Conservation (phyloP, 352 stramenopile species). For the Pythium vanterpoolii region DNA sequence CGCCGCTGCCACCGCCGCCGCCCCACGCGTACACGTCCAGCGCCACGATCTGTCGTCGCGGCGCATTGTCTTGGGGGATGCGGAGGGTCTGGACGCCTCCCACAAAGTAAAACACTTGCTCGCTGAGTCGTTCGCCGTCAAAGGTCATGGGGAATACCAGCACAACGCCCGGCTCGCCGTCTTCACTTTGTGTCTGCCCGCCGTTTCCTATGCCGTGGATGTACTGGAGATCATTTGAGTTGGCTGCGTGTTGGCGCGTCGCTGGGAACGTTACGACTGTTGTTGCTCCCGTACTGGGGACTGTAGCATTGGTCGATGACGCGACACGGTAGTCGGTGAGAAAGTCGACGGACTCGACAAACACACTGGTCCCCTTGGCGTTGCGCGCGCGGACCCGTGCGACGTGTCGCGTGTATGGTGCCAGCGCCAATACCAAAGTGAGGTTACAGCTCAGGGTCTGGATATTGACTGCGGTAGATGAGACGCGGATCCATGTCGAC, state of each 20-base stretch:
- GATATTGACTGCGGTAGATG: not conserved
- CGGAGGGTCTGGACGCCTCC: constrained; percentile 25
- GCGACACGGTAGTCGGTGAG: constrained; percentile 31
- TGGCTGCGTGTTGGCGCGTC: constrained; percentile 30
- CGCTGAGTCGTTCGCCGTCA: constrained; percentile 33
- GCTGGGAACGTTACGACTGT: constrained; percentile 18
- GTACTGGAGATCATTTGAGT: constrained; percentile 58
- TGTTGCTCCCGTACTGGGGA: not conserved
- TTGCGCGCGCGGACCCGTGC: constrained; percentile 39
- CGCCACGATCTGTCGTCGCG: constrained; percentile 44
- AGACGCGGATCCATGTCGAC: constrained; percentile 39
- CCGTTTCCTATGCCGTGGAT: constrained; percentile 49
- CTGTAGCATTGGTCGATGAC: not conserved
- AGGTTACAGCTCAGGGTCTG: constrained; percentile 9
- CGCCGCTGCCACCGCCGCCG: constrained; percentile 59
- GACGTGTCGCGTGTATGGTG: constrained; percentile 40
- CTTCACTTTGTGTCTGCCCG: constrained; percentile 23
- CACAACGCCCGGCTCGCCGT: constrained; percentile 49
- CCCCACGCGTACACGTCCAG: constrained; percentile 77
- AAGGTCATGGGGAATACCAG: constrained; percentile 60
- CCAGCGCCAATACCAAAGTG: constrained; percentile 7
- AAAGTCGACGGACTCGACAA: constrained; percentile 29
- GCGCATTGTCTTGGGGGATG: constrained; percentile 25
- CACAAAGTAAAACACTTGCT: constrained; percentile 48
- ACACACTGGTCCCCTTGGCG: constrained; percentile 23